Percentiles rank a stretch among this genome's conserved stretches.
Conservation (phyloP, 2,329 filamentous ascomycete species). For the Fusarium verrucosum region DNA sequence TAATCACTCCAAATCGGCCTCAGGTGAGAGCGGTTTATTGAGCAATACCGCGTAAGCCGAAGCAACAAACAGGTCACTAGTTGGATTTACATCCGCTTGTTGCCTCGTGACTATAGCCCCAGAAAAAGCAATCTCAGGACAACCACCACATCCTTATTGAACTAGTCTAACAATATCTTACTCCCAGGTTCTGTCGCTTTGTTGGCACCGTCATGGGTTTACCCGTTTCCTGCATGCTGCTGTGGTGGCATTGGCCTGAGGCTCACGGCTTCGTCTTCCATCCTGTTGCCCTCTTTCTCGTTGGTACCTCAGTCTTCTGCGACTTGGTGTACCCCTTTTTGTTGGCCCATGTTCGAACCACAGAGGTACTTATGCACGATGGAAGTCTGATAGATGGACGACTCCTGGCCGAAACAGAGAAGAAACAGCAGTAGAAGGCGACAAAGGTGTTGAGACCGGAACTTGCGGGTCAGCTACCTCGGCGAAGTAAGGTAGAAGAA, state of each 20-base stretch:
- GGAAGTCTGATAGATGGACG: constrained; percentile 48
- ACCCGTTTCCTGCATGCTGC: constrained; percentile 49
- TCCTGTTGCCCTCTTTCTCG: constrained; percentile 55
- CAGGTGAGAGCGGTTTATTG: constrained; percentile 10
- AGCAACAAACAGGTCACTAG: neutral
- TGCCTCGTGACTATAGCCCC: neutral
- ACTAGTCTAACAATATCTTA: constrained; percentile 24
- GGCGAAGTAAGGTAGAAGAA: neutral
- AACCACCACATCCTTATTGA: neutral
- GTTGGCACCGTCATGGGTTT: constrained; percentile 56
- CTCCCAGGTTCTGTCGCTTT: constrained; percentile 54
- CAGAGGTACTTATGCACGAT: constrained; percentile 51
- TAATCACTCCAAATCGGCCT: constrained; percentile 22
- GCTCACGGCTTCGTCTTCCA: constrained; percentile 58
- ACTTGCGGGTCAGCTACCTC: neutral
- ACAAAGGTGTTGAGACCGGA: neutral
- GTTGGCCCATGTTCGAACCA: constrained; percentile 52
- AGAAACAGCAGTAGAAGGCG: constrained; percentile 33
- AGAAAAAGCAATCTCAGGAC: constrained; percentile 1
- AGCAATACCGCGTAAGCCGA: neutral
- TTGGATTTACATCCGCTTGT: neutral
- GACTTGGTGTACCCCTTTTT: constrained; percentile 58
- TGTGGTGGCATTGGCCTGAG: constrained; percentile 63
- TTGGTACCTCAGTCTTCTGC: constrained; percentile 51
- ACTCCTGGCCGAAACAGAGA: constrained; percentile 13